A percentile compares a stretch with the other conserved stretches of the same genome.
These are phyloP conservation scores for Phytophthora citrophthora DNA, from an alignment of 352 stramenopile genomes.

Conservation along the genomic window DNA sequence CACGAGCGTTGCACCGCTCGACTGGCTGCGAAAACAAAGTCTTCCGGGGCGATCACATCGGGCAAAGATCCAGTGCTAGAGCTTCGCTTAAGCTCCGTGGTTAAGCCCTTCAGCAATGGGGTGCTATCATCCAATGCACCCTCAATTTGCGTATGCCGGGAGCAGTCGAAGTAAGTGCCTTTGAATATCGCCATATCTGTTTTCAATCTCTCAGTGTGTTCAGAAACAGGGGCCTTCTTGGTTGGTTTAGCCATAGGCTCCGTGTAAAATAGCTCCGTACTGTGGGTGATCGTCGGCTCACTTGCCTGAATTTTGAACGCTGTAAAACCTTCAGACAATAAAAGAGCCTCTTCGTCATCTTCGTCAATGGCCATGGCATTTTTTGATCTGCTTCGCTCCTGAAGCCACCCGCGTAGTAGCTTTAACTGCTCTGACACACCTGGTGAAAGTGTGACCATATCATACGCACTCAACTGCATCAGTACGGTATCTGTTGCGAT, in stretches of 20 bases:
- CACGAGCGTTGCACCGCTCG: conserved; percentile 23
- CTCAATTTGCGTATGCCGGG: neutral
- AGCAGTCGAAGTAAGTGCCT: conserved; percentile 21
- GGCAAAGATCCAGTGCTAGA: conserved; percentile 20
- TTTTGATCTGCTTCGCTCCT: conserved; percentile 26
- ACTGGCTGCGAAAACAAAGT: conserved; percentile 34
- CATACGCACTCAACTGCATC: conserved; percentile 40
- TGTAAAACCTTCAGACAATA: conserved; percentile 53
- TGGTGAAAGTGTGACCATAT: conserved; percentile 8
- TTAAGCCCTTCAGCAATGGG: conserved; percentile 12
- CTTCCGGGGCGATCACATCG: conserved; percentile 20
- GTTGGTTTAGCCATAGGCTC: conserved; percentile 24
- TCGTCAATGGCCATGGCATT: conserved; percentile 29
- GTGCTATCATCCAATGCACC: neutral
- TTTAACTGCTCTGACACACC: conserved; percentile 30
- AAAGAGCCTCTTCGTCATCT: conserved; percentile 44
- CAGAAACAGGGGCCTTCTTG: neutral
- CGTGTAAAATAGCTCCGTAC: conserved; percentile 22
- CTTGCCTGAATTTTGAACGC: conserved; percentile 27
- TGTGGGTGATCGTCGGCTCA: neutral
- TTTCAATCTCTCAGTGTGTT: neutral
- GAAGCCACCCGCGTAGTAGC: conserved; percentile 40
- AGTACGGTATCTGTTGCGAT: conserved; percentile 25
- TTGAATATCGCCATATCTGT: conserved; percentile 32
- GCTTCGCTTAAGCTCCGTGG: conserved; percentile 29